Evolutionary conservation across 139 green algal species (phyloP).

Genomic region (Chlorella sorokiniana): DNA sequence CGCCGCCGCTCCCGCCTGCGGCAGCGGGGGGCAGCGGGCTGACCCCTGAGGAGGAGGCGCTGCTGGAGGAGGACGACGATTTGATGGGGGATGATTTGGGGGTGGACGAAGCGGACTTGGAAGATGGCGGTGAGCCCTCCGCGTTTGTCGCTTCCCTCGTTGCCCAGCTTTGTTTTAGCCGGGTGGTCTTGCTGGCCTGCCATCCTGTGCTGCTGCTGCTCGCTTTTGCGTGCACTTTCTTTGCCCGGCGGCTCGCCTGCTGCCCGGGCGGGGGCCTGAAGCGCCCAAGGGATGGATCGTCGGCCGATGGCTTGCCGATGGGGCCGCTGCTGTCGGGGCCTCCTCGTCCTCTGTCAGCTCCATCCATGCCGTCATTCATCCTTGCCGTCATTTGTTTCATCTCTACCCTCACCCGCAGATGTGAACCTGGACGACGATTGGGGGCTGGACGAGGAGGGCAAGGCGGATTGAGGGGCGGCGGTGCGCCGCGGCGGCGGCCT

Average conservation of each 20-base stretch:
- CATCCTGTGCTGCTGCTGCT: neutral
- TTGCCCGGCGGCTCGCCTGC: too few relatives aligned
- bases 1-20: neutral
- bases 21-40: conserved; percentile 11
- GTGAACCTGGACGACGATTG: conserved; percentile 67
- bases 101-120: conserved; percentile 36
- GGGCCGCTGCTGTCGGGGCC: conserved; percentile 23
- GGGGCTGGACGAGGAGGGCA: conserved; percentile 59
- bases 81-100: conserved; percentile 21
- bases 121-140: conserved; percentile 6
- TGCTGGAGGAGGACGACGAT: conserved; percentile 32
- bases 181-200: neutral
- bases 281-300: too few relatives aligned
- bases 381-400: neutral
- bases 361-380: neutral
- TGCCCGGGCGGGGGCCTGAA: too few relatives aligned
- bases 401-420: conserved; percentile 2
- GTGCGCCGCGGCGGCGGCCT: neutral
- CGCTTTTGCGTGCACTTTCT: neutral
- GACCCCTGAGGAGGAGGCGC: conserved; percentile 47
- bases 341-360: neutral
- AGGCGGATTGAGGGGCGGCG: conserved; percentile 2
- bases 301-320: conserved; percentile 15
- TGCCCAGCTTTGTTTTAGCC: too few relatives aligned
- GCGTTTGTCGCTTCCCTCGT: neutral